Conservation (phyloP, 1,139 yeast genomes). For the Blastobotrys arbuscula region DNA sequence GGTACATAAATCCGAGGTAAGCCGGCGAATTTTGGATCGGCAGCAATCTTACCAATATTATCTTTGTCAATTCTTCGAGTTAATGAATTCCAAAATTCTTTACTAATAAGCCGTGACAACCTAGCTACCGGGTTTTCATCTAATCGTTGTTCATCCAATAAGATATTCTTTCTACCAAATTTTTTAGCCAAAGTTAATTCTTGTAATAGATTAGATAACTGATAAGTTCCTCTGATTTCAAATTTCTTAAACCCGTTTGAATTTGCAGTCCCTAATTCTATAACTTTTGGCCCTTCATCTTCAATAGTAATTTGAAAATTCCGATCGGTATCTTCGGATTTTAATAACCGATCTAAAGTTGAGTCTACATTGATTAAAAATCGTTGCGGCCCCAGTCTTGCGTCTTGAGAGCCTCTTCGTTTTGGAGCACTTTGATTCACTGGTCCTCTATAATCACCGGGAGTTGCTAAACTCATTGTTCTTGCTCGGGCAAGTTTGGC, state of each 20-base stretch:
- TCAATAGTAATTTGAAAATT: slow-evolving; percentile 88
- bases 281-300: slow-evolving; percentile 88
- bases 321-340: slow-evolving; percentile 68
- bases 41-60: slow-evolving; percentile 61
- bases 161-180: slow-evolving; percentile 69
- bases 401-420: slow-evolving; percentile 69
- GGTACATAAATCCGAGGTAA: slow-evolving; percentile 78
- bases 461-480: slow-evolving; percentile 23
- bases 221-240: slow-evolving; percentile 82
- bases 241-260: slow-evolving; percentile 72
- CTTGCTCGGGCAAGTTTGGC: slow-evolving; percentile 24
- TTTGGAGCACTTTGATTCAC: slow-evolving; percentile 7
- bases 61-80: slow-evolving; percentile 67
- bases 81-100: slow-evolving; percentile 75
- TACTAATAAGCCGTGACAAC: slow-evolving; percentile 64
- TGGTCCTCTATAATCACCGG: not conserved
- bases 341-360: slow-evolving; percentile 63
- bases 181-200: slow-evolving; percentile 84
- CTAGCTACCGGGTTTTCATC: slow-evolving; percentile 86
- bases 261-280: slow-evolving; percentile 76
- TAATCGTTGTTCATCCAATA: slow-evolving; percentile 75
- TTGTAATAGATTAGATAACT: slow-evolving; percentile 82
- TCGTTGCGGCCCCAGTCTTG: slow-evolving; percentile 43
- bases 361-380: slow-evolving; percentile 74
- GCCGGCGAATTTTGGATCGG: slow-evolving; percentile 66